A percentile compares a stretch with the other conserved stretches of the same genome.
These are phyloP conservation scores for Coelastrella sp. DNA, from an alignment of 139 green algal species.

Conservation along the genomic window DNA sequence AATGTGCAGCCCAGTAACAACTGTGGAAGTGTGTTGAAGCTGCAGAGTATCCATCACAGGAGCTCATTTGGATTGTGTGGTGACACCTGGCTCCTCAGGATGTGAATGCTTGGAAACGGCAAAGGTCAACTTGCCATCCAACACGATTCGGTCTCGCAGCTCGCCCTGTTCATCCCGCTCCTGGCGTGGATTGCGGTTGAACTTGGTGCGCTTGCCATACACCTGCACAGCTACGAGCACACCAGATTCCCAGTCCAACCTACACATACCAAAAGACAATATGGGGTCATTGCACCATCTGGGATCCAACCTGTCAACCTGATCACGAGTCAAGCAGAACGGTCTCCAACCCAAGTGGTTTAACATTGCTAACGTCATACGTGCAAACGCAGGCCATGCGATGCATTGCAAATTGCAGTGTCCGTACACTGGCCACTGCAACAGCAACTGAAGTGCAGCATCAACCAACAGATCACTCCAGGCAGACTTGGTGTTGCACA, in stretches of 20 bases:
- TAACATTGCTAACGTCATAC: background rate
- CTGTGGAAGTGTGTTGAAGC: no score
- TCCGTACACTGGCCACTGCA: background rate
- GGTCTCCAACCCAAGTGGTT: constrained; percentile 5
- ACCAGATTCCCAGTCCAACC: background rate
- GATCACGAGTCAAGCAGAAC: background rate
- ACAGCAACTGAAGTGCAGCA: no score
- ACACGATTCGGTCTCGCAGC: background rate
- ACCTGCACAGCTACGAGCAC: background rate
- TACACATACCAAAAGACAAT: background rate
- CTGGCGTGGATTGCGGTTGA: constrained; percentile 1
- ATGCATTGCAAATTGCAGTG: background rate
- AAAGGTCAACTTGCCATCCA: background rate
- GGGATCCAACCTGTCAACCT: background rate
- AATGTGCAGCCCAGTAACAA: no score
- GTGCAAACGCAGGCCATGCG: background rate
- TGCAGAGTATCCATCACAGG: no score
- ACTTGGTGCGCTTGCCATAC: background rate
- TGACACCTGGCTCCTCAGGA: no score
- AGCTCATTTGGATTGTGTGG: no score
- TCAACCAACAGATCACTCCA: background rate
- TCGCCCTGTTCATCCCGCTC: background rate
- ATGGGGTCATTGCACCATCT: background rate
- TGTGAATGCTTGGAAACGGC: no score
- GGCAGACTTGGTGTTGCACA: constrained; percentile 5